Evolutionary conservation across 2,329 filamentous ascomycete genomes (phyloP).

Genomic region (Colletotrichum sp.): DNA sequence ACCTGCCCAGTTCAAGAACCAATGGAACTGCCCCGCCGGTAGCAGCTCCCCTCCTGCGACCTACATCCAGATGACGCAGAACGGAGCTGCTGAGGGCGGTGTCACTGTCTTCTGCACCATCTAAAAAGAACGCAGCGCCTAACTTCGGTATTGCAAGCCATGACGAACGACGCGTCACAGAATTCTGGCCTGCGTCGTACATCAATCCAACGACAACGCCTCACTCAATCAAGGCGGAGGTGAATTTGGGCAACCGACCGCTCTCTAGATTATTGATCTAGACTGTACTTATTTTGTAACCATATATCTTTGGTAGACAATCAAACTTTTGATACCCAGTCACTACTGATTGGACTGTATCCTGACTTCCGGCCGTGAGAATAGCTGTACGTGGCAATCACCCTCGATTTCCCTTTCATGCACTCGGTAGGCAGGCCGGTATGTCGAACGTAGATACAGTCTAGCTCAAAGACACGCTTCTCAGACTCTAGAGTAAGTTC

Average conservation of each 20-base stretch:
- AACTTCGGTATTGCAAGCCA: neutral
- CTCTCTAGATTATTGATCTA: neutral
- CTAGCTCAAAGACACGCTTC: neutral
- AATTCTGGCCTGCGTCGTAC: neutral
- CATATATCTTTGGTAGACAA: neutral
- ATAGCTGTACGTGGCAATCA: neutral
- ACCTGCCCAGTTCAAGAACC: neutral
- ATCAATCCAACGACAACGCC: neutral
- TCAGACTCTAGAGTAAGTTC: too few species aligned
- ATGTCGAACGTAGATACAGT: neutral
- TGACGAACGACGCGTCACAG: neutral
- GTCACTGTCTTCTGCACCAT: neutral
- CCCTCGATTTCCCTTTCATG: neutral
- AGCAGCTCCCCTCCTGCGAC: neutral
- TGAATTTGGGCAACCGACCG: neutral
- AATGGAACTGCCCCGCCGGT: neutral
- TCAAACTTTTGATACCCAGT: neutral
- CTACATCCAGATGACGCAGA: neutral
- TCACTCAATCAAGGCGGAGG: neutral
- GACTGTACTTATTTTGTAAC: neutral
- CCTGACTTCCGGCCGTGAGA: neutral
- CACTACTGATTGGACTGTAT: rapidly evolving
- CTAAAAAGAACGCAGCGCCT: neutral
- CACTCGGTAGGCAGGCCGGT: neutral
- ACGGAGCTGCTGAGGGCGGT: neutral